Evolutionary conservation across 1,139 yeast species (phyloP), one percentile per base, ranked within the genome.

Genomic region (Hansenula sp.): DNA sequence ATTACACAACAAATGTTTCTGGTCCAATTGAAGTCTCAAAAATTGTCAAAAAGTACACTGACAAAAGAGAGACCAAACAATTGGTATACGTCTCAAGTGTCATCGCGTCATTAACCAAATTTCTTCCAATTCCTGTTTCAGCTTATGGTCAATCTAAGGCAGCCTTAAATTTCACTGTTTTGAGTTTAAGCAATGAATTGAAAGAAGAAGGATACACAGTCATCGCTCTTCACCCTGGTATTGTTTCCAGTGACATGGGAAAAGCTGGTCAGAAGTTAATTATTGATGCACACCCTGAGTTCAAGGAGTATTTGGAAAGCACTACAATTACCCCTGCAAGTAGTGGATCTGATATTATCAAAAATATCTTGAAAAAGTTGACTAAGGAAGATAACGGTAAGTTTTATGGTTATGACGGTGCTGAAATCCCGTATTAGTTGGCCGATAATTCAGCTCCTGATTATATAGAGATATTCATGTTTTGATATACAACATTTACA

Each of bases 71-170:
- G 13, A 51, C 58, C 9, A 49, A 54, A 28, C 49, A 55, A 25
- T 41, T 56, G 8, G 41, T 57, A 28, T 58, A 55, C 36, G 45
- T 57, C 15, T 58, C 67, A 10, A 49, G 57, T 15, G 16, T 38
- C 9, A 58, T 54, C 3, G 67, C 62, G 2, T 59, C 66, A 2
- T 52, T 61, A 11, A 45, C 49, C 11, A 45, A 37, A 5, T 49
- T 38, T 31, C 9, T 48, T 7, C 54, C 55, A 8, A 11, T 49
- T 9, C 33, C 55, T 5, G 19, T 44, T 21, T 41, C 60, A 24
- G 65, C 63, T 6, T 67, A 67, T 46, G 71, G 71, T 11, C 53
- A 53, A 28, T 63, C 70, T 19, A 68, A 67, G 43, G 68, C 70
- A n/a, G 68, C 67, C 0, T 39, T 66, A 44, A 66, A 65, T 53